Evolutionary conservation across 176 grass and related monocot species (phyloP), one percentile per base, ranked within the genome.

Genomic region (Ampelocalamus luodianensis): DNA sequence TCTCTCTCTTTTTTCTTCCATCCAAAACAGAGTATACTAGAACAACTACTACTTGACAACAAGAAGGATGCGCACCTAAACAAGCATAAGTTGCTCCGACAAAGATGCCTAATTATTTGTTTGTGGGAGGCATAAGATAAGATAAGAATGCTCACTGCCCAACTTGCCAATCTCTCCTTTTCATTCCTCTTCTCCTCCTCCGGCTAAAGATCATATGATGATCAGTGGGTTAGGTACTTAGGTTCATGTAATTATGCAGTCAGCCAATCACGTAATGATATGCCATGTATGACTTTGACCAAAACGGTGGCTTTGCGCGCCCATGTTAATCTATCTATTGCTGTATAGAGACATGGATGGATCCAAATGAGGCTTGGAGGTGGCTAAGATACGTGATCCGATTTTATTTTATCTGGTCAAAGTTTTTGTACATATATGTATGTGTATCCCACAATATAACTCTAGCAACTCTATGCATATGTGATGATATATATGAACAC

Each of bases 141-240:
- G 62, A 80, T 18, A 73, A 49, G 77, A 40, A 53, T 48, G 61
- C 32, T 83, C 4, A 65, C 11, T 24, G 16, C 34, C 23, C 74
- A 70, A 18, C 65, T 23, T 85, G 50, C 17, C 11, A 10, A 9
- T 68, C 32, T 66, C 5, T 56, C 20, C 20, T 22, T 20, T 45
- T 20, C 14, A 44, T 77, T 44, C 72, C 64, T 55, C 38, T 42
- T 56, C 71, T 64, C 10, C 26, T 22, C 22, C 5, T 23, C 34
- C 26, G 24, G 24, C 45, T 26, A 8, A 66, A 71, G 53, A 58
- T 67, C 32, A 36, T 14, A 39, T 5, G 20, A 71, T 71, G 65
- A 70, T 83, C 11, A 59, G 82, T 85, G 84, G 58, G 39, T 83
- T 90, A 77, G 88, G 88, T 86, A 27, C 78, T 83, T 90, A 77